Percentiles rank a stretch among this genome's conserved stretches.
These are phyloP conservation scores for Flaveria ramosissima DNA, from an alignment of 129 eudicot species.

Conservation along the genomic window DNA sequence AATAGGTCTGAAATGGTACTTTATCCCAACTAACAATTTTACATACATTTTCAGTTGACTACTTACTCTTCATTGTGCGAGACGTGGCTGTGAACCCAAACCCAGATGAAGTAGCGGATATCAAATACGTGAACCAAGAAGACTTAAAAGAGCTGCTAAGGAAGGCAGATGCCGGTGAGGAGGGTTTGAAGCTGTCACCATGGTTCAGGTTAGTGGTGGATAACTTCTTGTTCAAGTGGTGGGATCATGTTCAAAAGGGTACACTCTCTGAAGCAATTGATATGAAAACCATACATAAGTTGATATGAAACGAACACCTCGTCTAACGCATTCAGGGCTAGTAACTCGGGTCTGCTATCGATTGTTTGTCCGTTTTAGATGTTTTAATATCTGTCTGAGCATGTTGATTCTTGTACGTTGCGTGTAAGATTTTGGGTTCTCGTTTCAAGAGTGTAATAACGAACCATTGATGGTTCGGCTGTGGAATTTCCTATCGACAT, in stretches of 20 bases:
- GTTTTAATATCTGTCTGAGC: neutral
- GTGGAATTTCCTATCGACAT: neutral
- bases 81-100: constrained; percentile 75
- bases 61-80: constrained; percentile 88
- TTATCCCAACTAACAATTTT: neutral
- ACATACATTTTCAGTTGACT: constrained; percentile 66
- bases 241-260: constrained; percentile 86
- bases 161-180: constrained; percentile 96
- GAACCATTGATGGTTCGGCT: constrained; percentile 1
- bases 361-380: neutral
- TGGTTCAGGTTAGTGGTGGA: constrained; percentile 96
- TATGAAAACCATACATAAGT: constrained; percentile 93
- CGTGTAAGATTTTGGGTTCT: neutral
- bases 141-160: constrained; percentile 71
- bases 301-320: constrained; percentile 18
- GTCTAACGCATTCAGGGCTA: neutral
- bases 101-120: constrained; percentile 90
- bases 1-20: neutral
- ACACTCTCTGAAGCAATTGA: constrained; percentile 69
- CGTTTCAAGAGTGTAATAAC: constrained; percentile 21
- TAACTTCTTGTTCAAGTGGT: constrained; percentile 91
- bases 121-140: constrained; percentile 69
- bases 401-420: neutral
- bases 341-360: neutral
- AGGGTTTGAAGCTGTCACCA: constrained; percentile 84